Conservation (phyloP, 2,329 filamentous ascomycete species). For the Madurella fahalii region DNA sequence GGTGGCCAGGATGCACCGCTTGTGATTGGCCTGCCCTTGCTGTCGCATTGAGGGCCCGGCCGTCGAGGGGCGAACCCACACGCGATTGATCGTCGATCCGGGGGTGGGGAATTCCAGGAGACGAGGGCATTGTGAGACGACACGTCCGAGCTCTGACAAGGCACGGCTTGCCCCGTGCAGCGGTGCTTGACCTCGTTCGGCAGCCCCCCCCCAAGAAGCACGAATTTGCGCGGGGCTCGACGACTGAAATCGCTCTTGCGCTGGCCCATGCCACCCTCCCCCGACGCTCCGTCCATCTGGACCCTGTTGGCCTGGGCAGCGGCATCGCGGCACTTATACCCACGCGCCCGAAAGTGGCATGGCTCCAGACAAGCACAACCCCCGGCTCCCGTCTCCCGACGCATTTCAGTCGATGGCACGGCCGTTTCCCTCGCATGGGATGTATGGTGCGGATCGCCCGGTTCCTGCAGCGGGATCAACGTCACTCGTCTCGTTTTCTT, state of each 20-base stretch:
- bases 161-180: not conserved
- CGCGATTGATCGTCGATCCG: slow-evolving; percentile 5
- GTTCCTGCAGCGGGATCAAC: slow-evolving; percentile 16
- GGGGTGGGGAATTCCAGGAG: slow-evolving; percentile 6
- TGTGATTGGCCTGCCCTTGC: not conserved
- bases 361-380: not conserved
- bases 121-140: slow-evolving; percentile 14
- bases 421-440: not conserved
- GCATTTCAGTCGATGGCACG: not conserved
- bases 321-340: not conserved
- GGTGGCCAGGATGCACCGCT: not conserved
- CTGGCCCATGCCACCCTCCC: too few species aligned
- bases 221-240: not conserved
- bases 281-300: too few species aligned
- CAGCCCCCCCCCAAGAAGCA: not conserved
- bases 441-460: slow-evolving; percentile 7
- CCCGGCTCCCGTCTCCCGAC: too few species aligned
- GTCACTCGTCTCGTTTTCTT: slow-evolving; percentile 11
- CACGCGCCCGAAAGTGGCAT: not conserved
- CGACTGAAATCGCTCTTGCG: not conserved
- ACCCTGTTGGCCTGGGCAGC: too few species aligned
- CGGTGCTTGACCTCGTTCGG: not conserved
- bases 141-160: slow-evolving; percentile 10
- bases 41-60: not conserved
- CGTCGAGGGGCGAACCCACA: not conserved